These are phyloP conservation scores for Pseudodiploospora longispora DNA, from an alignment of 2,329 filamentous ascomycete genomes.

Conservation along the genomic window DNA sequence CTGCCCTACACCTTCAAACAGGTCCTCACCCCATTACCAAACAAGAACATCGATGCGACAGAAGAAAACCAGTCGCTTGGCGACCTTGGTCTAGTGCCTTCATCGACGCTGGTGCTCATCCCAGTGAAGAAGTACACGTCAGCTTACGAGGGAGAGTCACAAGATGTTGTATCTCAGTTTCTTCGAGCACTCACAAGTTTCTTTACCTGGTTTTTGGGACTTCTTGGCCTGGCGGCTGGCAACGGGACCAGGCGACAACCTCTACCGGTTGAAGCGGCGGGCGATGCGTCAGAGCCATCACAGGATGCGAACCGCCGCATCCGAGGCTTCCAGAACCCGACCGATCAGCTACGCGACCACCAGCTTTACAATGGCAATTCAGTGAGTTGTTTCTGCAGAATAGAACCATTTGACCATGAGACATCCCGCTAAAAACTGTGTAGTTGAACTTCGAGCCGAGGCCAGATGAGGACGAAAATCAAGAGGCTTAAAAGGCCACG, in stretches of 20 bases:
- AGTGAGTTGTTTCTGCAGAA: conserved; percentile 39
- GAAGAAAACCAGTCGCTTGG: conserved; percentile 65
- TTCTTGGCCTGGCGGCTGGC: conserved; percentile 20
- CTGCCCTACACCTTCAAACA: conserved; percentile 77
- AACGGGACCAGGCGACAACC: conserved; percentile 1
- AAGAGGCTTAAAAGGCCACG: background rate
- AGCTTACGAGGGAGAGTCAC: conserved; percentile 30
- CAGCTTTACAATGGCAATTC: conserved; percentile 91
- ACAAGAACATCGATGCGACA: conserved; percentile 60
- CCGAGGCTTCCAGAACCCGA: conserved; percentile 34
- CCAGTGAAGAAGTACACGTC: conserved; percentile 47
- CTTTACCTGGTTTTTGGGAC: conserved; percentile 27
- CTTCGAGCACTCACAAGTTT: conserved; percentile 23
- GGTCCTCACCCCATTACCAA: conserved; percentile 70
- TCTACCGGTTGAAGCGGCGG: background rate
- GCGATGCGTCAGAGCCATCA: conserved; percentile 6
- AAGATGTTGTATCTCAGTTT: conserved; percentile 19
- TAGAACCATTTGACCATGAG: background rate
- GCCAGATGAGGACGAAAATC: conserved; percentile 48
- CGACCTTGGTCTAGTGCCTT: conserved; percentile 67
- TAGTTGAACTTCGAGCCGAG: conserved; percentile 63
- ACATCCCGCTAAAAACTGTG: conserved; percentile 9
- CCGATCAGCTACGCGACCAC: conserved; percentile 47
- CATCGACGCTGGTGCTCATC: conserved; percentile 73
- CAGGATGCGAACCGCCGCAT: conserved; percentile 17